phyloP scores from a whole-genome alignment of 306 rosid genomes.

The Cucurbita moschata region DNA sequence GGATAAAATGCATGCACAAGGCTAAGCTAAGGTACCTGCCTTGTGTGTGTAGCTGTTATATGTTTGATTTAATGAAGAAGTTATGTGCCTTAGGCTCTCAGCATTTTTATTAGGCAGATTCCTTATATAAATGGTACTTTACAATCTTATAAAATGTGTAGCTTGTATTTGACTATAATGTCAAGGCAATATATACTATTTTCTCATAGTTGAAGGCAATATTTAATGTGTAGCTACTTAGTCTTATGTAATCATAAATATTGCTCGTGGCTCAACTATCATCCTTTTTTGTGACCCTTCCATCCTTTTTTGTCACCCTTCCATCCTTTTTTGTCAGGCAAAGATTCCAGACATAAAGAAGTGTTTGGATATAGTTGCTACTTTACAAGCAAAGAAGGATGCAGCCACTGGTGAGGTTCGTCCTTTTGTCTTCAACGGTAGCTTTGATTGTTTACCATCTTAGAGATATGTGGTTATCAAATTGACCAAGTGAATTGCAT shows the following conservation, averaged over 20 bases:
- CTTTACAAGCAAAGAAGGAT: conserved; percentile 79
- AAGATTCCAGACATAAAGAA: conserved; percentile 92
- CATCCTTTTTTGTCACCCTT: too few species aligned
- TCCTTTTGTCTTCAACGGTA: conserved; percentile 8
- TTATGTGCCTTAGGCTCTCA: neutral
- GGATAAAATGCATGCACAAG: neutral
- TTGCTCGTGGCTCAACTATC: neutral
- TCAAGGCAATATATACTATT: neutral
- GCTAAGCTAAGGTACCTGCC: neutral
- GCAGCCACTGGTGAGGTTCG: conserved; percentile 78
- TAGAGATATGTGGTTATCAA: neutral
- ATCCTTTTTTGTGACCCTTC: conserved; percentile 4
- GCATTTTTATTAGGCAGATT: neutral
- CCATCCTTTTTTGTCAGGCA: conserved; percentile 61
- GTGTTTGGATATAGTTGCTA: conserved; percentile 73
- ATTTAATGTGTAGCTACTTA: neutral
- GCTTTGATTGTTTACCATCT: neutral
- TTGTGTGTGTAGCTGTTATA: neutral
- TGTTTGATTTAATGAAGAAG: neutral
- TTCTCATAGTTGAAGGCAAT: neutral
- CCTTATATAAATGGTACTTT: neutral
- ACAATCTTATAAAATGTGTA: neutral
- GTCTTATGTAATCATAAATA: neutral
- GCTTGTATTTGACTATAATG: neutral
- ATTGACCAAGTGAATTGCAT: neutral